Percentiles rank a stretch among this genome's conserved stretches.
phyloP scores from a whole-genome alignment of 352 stramenopile genomes.

The Globisporangium carolinianum region DNA sequence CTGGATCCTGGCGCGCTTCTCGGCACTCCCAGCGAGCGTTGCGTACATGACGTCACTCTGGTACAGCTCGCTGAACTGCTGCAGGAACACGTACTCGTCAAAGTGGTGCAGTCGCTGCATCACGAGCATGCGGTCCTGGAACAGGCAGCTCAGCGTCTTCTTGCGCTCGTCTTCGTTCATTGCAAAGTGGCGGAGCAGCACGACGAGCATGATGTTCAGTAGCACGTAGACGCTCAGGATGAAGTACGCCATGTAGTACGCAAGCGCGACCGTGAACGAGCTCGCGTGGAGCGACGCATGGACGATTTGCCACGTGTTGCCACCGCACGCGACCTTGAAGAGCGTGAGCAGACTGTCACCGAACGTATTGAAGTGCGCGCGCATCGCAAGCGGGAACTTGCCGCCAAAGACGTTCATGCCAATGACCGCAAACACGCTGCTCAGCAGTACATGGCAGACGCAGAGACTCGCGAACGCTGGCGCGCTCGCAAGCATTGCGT shows the following conservation, averaged over 20 bases:
- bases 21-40: slow-evolving; percentile 49
- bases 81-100: slow-evolving; percentile 69
- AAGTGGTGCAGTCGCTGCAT: slow-evolving; percentile 77
- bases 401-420: slow-evolving; percentile 80
- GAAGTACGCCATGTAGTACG: slow-evolving; percentile 74
- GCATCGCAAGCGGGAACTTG: slow-evolving; percentile 62
- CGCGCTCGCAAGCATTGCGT: slow-evolving; percentile 60
- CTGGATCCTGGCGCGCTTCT: slow-evolving; percentile 51
- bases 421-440: slow-evolving; percentile 76
- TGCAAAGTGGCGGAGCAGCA: slow-evolving; percentile 75
- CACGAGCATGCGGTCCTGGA: slow-evolving; percentile 72
- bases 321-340: slow-evolving; percentile 81
- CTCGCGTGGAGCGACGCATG: slow-evolving; percentile 54
- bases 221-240: slow-evolving; percentile 63
- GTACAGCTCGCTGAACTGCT: slow-evolving; percentile 73
- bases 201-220: slow-evolving; percentile 84
- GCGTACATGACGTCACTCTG: slow-evolving; percentile 73
- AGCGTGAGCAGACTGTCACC: slow-evolving; percentile 77
- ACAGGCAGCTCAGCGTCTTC: slow-evolving; percentile 59
- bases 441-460: slow-evolving; percentile 54
- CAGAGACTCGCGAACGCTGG: slow-evolving; percentile 62
- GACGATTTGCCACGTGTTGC: slow-evolving; percentile 78
- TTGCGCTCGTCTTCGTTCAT: slow-evolving; percentile 82
- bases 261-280: slow-evolving; percentile 44
- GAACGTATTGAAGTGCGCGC: slow-evolving; percentile 81